These are phyloP conservation scores for Cinnamomum micranthum DNA, from an alignment of 164 flowering plant species.

Conservation along the genomic window DNA sequence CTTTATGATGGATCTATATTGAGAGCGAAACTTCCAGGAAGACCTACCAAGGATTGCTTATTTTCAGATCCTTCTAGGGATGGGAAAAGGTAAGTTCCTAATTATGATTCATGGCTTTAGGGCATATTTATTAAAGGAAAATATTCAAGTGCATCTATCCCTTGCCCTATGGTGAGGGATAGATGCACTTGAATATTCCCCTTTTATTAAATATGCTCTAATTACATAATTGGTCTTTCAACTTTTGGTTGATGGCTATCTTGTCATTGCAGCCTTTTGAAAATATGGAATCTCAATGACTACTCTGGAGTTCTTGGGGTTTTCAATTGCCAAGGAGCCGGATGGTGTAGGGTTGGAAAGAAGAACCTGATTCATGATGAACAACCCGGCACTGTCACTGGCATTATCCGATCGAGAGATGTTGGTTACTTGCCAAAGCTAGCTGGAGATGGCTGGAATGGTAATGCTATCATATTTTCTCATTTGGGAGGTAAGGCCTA, in stretches of 20 bases:
- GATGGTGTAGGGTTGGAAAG: conserved; percentile 58
- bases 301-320: conserved; percentile 78
- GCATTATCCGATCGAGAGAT: conserved; percentile 51
- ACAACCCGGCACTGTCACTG: conserved; percentile 37
- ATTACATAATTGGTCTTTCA: no score
- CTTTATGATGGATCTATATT: conserved; percentile 86
- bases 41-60: conserved; percentile 75
- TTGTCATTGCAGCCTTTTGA: conserved; percentile 50
- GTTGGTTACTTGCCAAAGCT: conserved; percentile 60
- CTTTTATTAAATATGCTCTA: neutral
- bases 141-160: no score
- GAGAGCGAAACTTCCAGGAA: conserved; percentile 73
- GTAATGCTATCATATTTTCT: conserved; percentile 53
- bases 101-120: neutral
- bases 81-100: conserved; percentile 49
- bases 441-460: conserved; percentile 50
- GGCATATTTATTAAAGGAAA: no score
- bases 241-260: no score
- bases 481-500: conserved; percentile 26
- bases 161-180: no score
- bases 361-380: conserved; percentile 62
- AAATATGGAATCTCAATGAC: conserved; percentile 96
- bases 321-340: conserved; percentile 96
- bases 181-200: no score
- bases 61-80: conserved; percentile 82